Percentiles rank a stretch among this genome's conserved stretches.
phyloP scores from a whole-genome alignment of 352 stramenopile genomes.

The Phytophthora fragariaefolia region DNA sequence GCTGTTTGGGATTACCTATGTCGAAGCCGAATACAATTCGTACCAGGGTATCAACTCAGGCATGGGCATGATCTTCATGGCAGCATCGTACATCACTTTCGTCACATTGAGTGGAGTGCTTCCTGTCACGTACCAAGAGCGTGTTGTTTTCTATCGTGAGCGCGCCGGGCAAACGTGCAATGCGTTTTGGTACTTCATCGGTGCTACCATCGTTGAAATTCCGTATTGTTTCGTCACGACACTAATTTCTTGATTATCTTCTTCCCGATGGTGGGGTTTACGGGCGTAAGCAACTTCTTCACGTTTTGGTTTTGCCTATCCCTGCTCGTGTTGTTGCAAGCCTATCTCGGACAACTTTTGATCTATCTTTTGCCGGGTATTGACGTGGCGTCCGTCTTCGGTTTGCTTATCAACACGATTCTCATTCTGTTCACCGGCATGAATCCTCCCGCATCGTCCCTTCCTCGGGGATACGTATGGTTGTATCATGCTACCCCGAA shows the following conservation, averaged over 20 bases:
- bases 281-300: constrained; percentile 9
- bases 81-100: neutral
- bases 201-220: constrained; percentile 67
- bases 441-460: constrained; percentile 1
- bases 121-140: neutral
- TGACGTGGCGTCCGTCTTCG: constrained; percentile 29
- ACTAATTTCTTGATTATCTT: constrained; percentile 38
- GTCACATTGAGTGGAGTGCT: neutral
- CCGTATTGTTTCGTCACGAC: constrained; percentile 71
- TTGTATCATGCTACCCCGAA: constrained; percentile 42
- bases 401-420: constrained; percentile 32
- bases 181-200: constrained; percentile 55
- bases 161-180: constrained; percentile 7
- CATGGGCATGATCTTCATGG: neutral
- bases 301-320: constrained; percentile 25
- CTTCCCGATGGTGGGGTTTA: constrained; percentile 37
- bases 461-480: constrained; percentile 46
- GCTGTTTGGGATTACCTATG: neutral
- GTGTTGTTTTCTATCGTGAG: neutral
- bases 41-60: neutral
- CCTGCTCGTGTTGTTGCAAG: constrained; percentile 25
- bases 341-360: constrained; percentile 31
- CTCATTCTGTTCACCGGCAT: constrained; percentile 26
- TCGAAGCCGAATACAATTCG: neutral
- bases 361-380: constrained; percentile 14